These are phyloP conservation scores for Aspergillus sp. DNA, from an alignment of 2,329 filamentous ascomycete genomes.

Conservation along the genomic window DNA sequence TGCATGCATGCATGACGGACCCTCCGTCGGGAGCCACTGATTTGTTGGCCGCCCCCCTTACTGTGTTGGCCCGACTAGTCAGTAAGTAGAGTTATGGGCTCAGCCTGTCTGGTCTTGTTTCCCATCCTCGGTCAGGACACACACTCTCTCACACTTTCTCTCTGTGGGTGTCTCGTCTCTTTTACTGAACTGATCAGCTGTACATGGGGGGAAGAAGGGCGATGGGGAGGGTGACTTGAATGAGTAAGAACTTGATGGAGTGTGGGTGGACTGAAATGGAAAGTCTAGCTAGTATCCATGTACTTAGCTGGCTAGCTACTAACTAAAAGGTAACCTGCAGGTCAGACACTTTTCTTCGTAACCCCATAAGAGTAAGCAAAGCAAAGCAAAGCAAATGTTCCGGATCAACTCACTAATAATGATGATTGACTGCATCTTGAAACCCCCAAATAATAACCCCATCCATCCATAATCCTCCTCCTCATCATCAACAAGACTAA, in stretches of 20 bases:
- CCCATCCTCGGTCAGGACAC: not conserved
- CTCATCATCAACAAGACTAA: not conserved
- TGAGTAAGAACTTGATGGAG: no score
- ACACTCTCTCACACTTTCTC: not conserved
- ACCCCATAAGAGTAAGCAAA: not conserved
- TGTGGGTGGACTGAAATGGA: no score
- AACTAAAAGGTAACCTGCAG: not conserved
- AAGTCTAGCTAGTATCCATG: no score
- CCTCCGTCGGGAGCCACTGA: conserved; percentile 19
- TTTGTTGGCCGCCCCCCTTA: conserved; percentile 31
- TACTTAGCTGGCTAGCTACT: no score
- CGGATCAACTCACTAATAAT: not conserved
- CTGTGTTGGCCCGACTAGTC: conserved; percentile 11
- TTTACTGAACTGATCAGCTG: conserved; percentile 2
- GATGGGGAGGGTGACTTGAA: no score
- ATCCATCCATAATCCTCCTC: no score
- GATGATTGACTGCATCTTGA: no score
- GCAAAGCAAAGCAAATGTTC: not conserved
- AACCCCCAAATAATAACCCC: no score
- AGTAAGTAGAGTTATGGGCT: not conserved
- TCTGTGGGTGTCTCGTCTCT: not conserved
- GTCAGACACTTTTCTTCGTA: not conserved
- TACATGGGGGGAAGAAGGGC: no score
- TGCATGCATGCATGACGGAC: conserved; percentile 37
- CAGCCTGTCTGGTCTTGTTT: no score